Conservation (phyloP, 257 asterid species). For the Forsythia viridissima region DNA sequence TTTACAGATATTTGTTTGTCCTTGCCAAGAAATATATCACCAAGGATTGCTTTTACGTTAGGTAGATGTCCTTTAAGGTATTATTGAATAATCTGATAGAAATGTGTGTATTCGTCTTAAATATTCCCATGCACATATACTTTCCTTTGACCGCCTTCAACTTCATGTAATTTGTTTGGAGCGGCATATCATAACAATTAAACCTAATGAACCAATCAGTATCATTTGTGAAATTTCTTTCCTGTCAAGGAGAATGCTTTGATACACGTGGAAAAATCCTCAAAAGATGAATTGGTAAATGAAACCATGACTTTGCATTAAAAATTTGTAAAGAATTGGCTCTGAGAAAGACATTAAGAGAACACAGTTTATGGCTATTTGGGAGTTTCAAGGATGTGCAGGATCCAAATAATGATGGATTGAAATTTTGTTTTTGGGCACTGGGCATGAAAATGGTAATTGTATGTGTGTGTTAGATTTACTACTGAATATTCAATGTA, state of each 20-base stretch:
- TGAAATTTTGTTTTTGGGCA: not conserved
- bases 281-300: not conserved
- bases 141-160: not conserved
- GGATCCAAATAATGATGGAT: not conserved
- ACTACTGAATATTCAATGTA: not conserved
- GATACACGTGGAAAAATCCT: not conserved
- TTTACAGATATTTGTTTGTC: not conserved
- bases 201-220: not conserved
- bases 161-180: not conserved
- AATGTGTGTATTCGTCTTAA: not conserved
- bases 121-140: not conserved
- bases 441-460: not conserved
- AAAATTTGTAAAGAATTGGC: conserved; percentile 3
- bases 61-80: too few relatives aligned
- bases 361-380: not conserved
- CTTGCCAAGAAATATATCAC: not conserved
- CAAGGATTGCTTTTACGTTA: not conserved
- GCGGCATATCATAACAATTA: not conserved
- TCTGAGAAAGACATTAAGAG: not conserved
- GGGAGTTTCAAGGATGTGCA: not conserved
- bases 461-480: not conserved
- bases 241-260: not conserved
- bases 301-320: not conserved
- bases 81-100: too few relatives aligned
- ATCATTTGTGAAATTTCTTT: not conserved